Conservation (phyloP, 192 early-diverging fungal species). For the Geranomyces michiganensis region DNA sequence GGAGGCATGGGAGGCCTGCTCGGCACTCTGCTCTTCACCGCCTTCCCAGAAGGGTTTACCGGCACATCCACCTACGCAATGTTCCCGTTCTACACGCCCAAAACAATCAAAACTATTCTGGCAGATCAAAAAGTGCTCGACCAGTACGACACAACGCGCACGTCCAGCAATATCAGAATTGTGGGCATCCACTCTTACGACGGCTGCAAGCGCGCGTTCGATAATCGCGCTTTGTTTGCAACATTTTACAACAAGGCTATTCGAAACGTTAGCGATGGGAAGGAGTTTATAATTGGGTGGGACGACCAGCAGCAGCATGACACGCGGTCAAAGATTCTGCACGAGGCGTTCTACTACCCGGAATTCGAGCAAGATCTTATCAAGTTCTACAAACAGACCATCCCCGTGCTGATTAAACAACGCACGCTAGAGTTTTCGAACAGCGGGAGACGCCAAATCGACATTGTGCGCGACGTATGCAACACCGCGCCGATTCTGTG, state of each 20-base stretch:
- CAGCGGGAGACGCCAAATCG: not conserved
- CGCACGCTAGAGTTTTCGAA: not conserved
- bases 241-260: constrained; percentile 15
- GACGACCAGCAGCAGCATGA: constrained; percentile 3
- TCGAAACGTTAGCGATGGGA: not conserved
- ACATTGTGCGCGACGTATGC: constrained; percentile 8
- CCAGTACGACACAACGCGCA: not conserved
- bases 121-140: constrained; percentile 7
- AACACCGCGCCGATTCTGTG: constrained; percentile 6
- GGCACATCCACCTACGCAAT: constrained; percentile 10
- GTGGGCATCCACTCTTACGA: constrained; percentile 1
- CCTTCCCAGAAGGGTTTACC: not conserved
- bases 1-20: not conserved
- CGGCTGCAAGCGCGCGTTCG: constrained; percentile 8
- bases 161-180: not conserved
- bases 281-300: constrained; percentile 11
- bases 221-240: constrained; percentile 2
- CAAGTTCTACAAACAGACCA: constrained; percentile 5
- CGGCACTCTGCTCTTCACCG: constrained; percentile 1
- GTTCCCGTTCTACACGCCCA: constrained; percentile 4
- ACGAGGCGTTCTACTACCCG: constrained; percentile 13
- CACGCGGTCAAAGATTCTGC: constrained; percentile 5
- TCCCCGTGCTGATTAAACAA: not conserved
- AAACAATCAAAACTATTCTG: not conserved
- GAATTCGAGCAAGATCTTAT: constrained; percentile 1